Evolutionary conservation across 345 rosid genomes (phyloP), one percentile per base, ranked within the genome.

Genomic region (Populus pruinosa): DNA sequence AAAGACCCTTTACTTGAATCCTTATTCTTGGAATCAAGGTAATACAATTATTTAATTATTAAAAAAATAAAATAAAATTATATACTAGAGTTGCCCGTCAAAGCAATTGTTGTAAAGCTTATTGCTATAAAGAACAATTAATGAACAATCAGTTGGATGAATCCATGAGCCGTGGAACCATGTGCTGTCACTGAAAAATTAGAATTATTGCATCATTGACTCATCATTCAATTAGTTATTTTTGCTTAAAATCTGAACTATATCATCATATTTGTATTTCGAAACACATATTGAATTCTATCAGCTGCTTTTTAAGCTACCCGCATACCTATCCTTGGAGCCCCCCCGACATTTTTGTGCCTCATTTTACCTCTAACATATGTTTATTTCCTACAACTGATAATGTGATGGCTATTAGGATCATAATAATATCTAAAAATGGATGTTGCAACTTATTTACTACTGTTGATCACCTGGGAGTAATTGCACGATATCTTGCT

Each of bases 21-120:
- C 93, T 72, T 89, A 88, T 78, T 90, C 99, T 68, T 95, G 99
- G 99, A 95, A 95, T 84, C 88, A 86, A 88, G 99, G 99, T 93
- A 80, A 78, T 73, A 38, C 6, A 50, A 50, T 50, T 41, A 21
- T 5, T 50, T 50, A 50, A 5, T 50, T 5, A 50, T 50, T 3
- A 14, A 50, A 43, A 43, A 50, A 50, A 4, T 16, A 17, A 50
- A 23, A 50, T 6, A 31, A 55, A 33, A 49, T 18, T 12, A 18
- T 14, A 35, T 20, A 17, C 63, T 33, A 17, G 14, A 76, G 7
- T 53, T 76, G 56, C 35, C 25, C 55, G 36, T 55, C 50, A 61
- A 55, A 23, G 18, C 31, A 33, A 31, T 75, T 44, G 64, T 75
- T 27, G 35, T 12, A 18, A 43, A 39, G 25, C 69, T 14, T 65